Percentiles rank a stretch among this genome's conserved stretches.
These are phyloP conservation scores for Chytriomyces sp. DNA, from an alignment of 192 early-diverging fungal species.

Conservation along the genomic window DNA sequence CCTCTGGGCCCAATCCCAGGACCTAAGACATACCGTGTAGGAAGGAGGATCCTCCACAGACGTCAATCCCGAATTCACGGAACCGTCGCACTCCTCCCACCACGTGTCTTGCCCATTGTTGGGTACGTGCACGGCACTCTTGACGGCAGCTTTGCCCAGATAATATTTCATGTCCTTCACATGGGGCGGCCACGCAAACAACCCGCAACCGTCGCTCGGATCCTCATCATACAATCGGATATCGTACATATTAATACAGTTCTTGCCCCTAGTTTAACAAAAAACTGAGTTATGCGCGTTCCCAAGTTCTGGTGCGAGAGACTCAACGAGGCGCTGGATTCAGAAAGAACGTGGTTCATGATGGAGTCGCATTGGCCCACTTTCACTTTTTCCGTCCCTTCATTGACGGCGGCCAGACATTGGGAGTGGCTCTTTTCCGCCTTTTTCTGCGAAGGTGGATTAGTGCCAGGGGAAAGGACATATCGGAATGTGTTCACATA, in stretches of 20 bases:
- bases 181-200: conserved; percentile 48
- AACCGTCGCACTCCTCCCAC: conserved; percentile 69
- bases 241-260: conserved; percentile 77
- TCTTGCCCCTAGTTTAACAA: not conserved
- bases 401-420: not conserved
- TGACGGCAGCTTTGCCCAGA: conserved; percentile 50
- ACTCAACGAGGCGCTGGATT: conserved; percentile 33
- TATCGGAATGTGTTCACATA: too few species aligned
- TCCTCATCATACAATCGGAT: conserved; percentile 61
- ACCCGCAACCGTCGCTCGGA: conserved; percentile 56
- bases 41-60: conserved; percentile 60
- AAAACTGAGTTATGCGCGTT: not conserved
- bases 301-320: too few species aligned
- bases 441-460: not conserved
- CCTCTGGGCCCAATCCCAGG: not conserved
- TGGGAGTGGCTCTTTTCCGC: not conserved
- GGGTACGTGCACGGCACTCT: conserved; percentile 57
- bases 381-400: conserved; percentile 39
- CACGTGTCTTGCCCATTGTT: conserved; percentile 16
- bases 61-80: conserved; percentile 48
- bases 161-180: conserved; percentile 43
- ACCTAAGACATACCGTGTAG: conserved; percentile 41
- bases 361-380: conserved; percentile 45
- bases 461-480: not conserved
- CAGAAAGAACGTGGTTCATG: conserved; percentile 39